Base-by-base conservation (phyloP, 2,329 filamentous ascomycete genomes). In the Sordariomycetes sp. region DNA sequence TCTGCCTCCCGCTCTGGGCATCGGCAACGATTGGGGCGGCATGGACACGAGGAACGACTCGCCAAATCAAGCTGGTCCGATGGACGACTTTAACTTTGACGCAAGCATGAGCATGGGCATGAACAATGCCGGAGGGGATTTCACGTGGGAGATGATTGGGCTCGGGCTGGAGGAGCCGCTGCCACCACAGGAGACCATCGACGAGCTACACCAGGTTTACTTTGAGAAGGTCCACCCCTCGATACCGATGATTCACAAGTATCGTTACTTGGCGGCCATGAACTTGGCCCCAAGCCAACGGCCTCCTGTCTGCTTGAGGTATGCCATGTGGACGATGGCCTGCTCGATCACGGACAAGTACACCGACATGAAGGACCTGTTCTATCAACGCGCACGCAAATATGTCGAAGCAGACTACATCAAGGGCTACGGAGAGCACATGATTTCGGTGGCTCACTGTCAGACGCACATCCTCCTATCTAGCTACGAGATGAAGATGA, bases 321-420 rank as follows among this genome's bases (percentile, higher is more conserved):
- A 98, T 59, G 86, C 85, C 36, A 93, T 96, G 69, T 96, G 90
- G 90, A 85, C 82, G n/a, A 64, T 87, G 48, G 87, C 90, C n/a
- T 88, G 86, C 41, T 82, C 85, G 5, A 73, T 88, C 28, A 79
- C 76, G 4, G 86, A 94, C 38, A 92, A 87, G 51, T 95, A 85
- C 53, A 66, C 72, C 21, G 74, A 76, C 35, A 59, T 94, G 11
- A 86, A 87, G 50, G 82, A 88, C 35, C 76, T 94, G 41, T 95
- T 96, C 54, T 98, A 98, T 54, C 77, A 83, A 42, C 74, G 88
- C 33, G 77, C 90, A 10, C 77, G 90, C 38, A 96, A 94, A 53
- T 96, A 96, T 50, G 71, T 87, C 28, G 86, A 96, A 53, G 67
- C 76, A 39, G 88, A 95, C 52, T 87, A 93, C 55, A 79, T 95